Base-by-base conservation (phyloP, 2,329 filamentous ascomycete genomes). In the Blastomyces gilchristii region DNA sequence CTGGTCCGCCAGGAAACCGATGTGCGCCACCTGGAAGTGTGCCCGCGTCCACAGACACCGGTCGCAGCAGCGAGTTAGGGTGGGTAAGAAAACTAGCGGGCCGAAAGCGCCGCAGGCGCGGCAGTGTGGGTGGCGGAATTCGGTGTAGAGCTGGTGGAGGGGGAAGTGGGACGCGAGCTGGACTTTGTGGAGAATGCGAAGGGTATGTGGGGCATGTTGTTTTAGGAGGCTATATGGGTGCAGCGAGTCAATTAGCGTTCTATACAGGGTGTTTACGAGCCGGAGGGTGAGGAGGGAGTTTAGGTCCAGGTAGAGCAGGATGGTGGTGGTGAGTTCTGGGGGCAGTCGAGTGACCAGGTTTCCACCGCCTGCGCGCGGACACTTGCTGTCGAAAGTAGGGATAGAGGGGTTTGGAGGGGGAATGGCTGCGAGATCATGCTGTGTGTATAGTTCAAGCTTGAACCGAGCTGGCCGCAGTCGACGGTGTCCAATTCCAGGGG, bases 241-340 rank as follows among this genome's bases (percentile, higher is more conserved):
- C 1, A 58, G n/a, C 28, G 52, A 14, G 39, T 57, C 50, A 16
- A 61, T 34, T 34, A 37, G 18, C 4, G 14, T n/a, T 61, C 54
- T 52, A 9, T n/a, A 34, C 8, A 62, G 47, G 7, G 50, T 37
- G 37, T 62, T 49, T 25, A 62, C n/a, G 11, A 31, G 49, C 3
- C 60, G 37, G 43, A 62, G 31, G 37, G 52, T 45, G 16, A 37
- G 28, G 16, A 62, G 37, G 18, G 43, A 47, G 3, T 16, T 39
- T 37, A 62, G 49, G 18, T 62, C 60, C 12, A 62, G 50, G 28
- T 62, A 18, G 28, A 61, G 18, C 12, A 61, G n/a, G 22, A 61
- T 54, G 25, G 25, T n/a, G 49, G 25, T n/a, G 12, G 34, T 22
- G 47, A 61, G 31, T 45, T 61, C 60, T 8, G 49, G 28, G 0